Conservation (phyloP, 2,329 filamentous ascomycete species). For the Chrysoporthe austroafricana region DNA sequence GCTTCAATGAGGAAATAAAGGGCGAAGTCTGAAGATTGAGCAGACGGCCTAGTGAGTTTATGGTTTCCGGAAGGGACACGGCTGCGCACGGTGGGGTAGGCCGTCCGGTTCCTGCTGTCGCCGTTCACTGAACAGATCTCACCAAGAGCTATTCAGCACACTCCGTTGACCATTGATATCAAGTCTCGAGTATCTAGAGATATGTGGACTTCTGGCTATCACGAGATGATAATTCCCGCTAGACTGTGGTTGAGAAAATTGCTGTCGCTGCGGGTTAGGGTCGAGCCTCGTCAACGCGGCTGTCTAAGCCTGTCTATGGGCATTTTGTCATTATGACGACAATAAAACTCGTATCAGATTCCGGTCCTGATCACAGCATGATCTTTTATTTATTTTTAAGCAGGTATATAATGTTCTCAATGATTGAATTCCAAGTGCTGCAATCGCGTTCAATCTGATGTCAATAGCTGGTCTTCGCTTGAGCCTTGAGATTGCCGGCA, state of each 20-base stretch:
- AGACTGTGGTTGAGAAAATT: neutral
- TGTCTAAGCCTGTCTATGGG: neutral
- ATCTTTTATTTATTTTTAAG: neutral
- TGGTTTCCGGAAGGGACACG: neutral
- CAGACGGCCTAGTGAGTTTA: neutral
- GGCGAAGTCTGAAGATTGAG: neutral
- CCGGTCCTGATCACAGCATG: neutral
- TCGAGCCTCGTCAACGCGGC: slow-evolving; percentile 7
- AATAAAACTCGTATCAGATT: neutral
- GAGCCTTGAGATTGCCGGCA: neutral
- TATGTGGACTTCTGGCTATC: neutral
- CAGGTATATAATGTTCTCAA: neutral
- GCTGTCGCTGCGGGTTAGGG: slow-evolving; percentile 3
- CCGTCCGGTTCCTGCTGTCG: neutral
- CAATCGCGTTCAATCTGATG: neutral
- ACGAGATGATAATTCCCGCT: neutral
- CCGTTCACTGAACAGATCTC: neutral
- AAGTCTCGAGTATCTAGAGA: neutral
- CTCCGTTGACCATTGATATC: neutral
- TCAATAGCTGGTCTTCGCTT: neutral
- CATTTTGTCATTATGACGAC: neutral
- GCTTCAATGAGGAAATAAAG: neutral
- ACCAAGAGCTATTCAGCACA: neutral
- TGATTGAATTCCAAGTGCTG: neutral
- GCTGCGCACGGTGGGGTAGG: neutral